Evolutionary conservation across 2,329 filamentous ascomycete species (phyloP).

Genomic region (Lasiodiplodia sp.): DNA sequence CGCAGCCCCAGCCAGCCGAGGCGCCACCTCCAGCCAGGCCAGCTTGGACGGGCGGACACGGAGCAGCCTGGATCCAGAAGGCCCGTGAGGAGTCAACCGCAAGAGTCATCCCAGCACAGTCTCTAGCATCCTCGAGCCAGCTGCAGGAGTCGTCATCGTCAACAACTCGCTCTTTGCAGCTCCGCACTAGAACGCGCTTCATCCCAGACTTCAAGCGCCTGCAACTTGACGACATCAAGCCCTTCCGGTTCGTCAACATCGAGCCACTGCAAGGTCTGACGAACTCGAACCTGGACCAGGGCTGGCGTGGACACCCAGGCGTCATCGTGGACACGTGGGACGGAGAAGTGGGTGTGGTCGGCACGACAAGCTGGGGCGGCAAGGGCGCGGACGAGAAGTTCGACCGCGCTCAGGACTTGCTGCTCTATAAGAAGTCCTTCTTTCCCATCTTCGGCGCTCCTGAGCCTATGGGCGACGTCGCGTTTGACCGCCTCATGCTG

Average conservation of each 20-base stretch:
- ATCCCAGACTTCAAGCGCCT: neutral
- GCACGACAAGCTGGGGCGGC: neutral
- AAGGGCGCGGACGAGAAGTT: neutral
- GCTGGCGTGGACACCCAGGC: conserved; percentile 6
- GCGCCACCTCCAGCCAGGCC: neutral
- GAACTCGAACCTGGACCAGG: neutral
- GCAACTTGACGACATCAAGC: neutral
- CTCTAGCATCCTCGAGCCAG: too few species aligned
- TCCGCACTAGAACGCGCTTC: neutral
- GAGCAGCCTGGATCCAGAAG: neutral
- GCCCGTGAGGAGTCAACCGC: neutral
- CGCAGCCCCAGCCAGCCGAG: too few species aligned
- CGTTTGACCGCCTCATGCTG: neutral
- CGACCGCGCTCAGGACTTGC: neutral
- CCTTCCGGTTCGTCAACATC: neutral
- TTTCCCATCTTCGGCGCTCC: neutral
- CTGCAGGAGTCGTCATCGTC: neutral
- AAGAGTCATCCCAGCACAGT: neutral
- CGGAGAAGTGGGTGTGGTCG: neutral
- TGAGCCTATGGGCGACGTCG: neutral
- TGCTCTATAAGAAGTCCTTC: neutral
- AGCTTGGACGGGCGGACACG: neutral
- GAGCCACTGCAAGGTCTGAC: neutral
- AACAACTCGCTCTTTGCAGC: neutral
- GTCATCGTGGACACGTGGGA: neutral